A percentile compares a stretch with the other conserved stretches of the same genome.
Evolutionary conservation across 257 asterid genomes (phyloP).

Genomic region (Rehmannia glutinosa): DNA sequence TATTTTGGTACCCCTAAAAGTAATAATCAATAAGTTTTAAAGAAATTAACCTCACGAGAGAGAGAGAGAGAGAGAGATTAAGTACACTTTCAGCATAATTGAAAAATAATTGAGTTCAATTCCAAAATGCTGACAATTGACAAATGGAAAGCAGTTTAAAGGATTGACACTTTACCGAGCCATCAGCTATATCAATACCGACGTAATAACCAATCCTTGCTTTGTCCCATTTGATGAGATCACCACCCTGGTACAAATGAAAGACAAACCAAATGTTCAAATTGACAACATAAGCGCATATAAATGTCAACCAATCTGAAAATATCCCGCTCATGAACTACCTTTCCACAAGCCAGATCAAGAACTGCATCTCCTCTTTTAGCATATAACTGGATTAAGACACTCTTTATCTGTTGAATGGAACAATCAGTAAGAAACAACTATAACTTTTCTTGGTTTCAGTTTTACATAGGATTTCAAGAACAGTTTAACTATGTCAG

Average conservation of each 20-base stretch:
- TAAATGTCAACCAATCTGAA: neutral
- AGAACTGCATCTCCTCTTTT: constrained; percentile 88
- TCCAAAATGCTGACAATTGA: neutral
- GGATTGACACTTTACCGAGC: constrained; percentile 61
- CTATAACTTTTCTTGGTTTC: neutral
- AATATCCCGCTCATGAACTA: constrained; percentile 21
- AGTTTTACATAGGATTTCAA: neutral
- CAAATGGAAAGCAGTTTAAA: neutral
- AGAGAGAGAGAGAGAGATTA: neutral
- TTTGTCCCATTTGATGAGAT: constrained; percentile 98
- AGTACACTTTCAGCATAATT: neutral
- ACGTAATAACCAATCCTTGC: constrained; percentile 90
- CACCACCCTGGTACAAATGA: constrained; percentile 75
- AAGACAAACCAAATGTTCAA: constrained; percentile 3
- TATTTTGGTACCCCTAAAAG: too few species aligned
- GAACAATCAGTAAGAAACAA: neutral
- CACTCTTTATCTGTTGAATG: constrained; percentile 82
- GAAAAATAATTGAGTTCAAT: neutral
- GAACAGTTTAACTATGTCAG: neutral
- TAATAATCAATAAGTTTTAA: too few species aligned
- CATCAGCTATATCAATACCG: constrained; percentile 95
- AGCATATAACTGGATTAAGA: constrained; percentile 79
- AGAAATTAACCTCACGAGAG: too few species aligned
- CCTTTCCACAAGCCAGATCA: constrained; percentile 99
- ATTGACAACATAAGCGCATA: neutral